Evolutionary conservation across 345 rosid species (phyloP).

Genomic region (Firmiana major): DNA sequence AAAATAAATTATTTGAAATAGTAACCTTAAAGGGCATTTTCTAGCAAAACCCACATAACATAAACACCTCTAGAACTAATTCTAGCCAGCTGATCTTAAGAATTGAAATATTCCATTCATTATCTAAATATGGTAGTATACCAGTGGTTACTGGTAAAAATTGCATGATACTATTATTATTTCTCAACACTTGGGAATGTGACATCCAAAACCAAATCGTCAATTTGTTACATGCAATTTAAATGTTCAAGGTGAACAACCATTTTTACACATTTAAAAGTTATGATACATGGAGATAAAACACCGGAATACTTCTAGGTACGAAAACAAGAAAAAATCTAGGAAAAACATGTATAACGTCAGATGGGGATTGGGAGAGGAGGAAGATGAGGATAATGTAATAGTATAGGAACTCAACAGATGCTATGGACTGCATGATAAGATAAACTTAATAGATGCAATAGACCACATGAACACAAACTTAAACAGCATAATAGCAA

Average conservation of each 20-base stretch:
- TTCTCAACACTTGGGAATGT: not conserved
- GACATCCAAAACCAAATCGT: not conserved
- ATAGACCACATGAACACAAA: not conserved
- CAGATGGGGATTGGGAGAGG: not conserved
- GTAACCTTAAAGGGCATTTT: not conserved
- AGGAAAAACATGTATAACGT: not conserved
- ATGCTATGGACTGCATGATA: not conserved
- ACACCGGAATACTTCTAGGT: not conserved
- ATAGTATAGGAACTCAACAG: not conserved
- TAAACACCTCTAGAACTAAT: not conserved
- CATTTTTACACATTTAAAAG: not conserved
- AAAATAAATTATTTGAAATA: not conserved
- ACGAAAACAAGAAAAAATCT: not conserved
- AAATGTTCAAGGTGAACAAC: not conserved
- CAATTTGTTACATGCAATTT: not conserved
- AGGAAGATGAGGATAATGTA: not conserved
- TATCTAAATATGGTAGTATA: not conserved
- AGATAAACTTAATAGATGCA: not conserved
- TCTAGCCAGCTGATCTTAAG: not conserved
- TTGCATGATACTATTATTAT: not conserved
- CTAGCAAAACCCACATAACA: not conserved
- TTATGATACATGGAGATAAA: not conserved
- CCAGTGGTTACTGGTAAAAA: not conserved
- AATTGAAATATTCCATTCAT: not conserved
- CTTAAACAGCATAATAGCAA: not conserved